Evolutionary conservation across 1,284 basidiomycete genomes (phyloP).

Genomic region (Fomitopsis betulina): DNA sequence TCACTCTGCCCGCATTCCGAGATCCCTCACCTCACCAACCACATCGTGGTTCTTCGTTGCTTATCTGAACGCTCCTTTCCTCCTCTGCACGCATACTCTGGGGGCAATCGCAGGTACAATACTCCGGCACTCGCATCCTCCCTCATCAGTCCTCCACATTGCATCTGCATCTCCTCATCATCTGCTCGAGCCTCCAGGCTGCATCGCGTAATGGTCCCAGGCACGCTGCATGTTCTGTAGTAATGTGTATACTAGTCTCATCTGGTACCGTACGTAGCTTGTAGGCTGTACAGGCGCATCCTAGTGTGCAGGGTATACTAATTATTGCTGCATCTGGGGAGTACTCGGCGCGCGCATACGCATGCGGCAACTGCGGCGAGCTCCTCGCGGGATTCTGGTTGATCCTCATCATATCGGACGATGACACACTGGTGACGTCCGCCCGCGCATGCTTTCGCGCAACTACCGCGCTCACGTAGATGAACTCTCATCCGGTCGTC

Average conservation of each 20-base stretch:
- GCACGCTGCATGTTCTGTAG: constrained; percentile 6
- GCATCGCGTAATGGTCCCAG: constrained; percentile 2
- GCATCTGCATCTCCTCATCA: constrained; percentile 5
- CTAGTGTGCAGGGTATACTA: constrained; percentile 1
- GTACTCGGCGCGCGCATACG: neutral
- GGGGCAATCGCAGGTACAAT: constrained; percentile 3
- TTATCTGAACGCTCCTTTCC: constrained; percentile 3
- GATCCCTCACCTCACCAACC: neutral
- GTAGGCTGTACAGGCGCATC: constrained; percentile 1
- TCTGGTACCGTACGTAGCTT: constrained; percentile 4
- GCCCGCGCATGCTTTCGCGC: neutral
- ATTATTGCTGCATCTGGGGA: constrained; percentile 1
- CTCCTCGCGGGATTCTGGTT: neutral
- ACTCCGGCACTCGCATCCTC: constrained; percentile 2
- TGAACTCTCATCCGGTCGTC: neutral
- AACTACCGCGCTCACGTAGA: neutral
- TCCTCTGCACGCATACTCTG: constrained; percentile 2
- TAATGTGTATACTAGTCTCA: constrained; percentile 12
- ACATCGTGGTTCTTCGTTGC: neutral
- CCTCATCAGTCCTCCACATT: constrained; percentile 3
- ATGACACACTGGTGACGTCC: neutral
- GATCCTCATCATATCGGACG: constrained; percentile 2
- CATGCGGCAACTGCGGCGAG: too few relatives aligned
- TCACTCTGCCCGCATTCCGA: neutral
- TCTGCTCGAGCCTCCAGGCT: neutral